Percentiles rank a stretch among this genome's conserved stretches.
These are phyloP conservation scores for Chalaropsis thielavioides DNA, from an alignment of 2,329 filamentous ascomycete genomes.

Conservation along the genomic window DNA sequence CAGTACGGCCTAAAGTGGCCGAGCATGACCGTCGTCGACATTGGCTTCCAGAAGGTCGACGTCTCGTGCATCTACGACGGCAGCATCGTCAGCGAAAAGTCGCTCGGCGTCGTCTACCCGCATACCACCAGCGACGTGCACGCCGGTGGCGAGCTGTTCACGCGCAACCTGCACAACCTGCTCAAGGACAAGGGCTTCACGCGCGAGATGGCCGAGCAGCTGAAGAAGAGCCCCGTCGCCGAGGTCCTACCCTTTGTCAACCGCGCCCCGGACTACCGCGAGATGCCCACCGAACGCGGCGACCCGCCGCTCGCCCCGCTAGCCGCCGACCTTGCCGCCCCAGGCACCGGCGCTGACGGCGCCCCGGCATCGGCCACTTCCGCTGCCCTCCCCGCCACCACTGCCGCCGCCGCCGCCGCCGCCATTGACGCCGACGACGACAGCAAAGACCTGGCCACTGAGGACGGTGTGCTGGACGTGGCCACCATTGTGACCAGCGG, in stretches of 20 bases:
- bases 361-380: conserved; percentile 23
- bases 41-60: conserved; percentile 85
- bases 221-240: conserved; percentile 52
- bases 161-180: conserved; percentile 53
- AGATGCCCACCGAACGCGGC: conserved; percentile 31
- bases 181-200: conserved; percentile 46
- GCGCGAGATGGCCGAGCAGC: conserved; percentile 53
- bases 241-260: conserved; percentile 47
- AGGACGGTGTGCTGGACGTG: conserved; percentile 68
- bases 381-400: conserved; percentile 21
- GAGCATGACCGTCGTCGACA: conserved; percentile 75
- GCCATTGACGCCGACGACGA: conserved; percentile 27
- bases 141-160: conserved; percentile 82
- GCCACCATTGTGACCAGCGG: conserved; percentile 73
- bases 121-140: conserved; percentile 25
- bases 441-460: conserved; percentile 31
- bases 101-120: conserved; percentile 42
- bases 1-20: conserved; percentile 66
- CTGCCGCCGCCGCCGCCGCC: conserved; percentile 22
- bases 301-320: conserved; percentile 20
- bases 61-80: conserved; percentile 82
- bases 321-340: conserved; percentile 12
- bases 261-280: conserved; percentile 32
- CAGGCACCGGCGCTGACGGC: conserved; percentile 23
- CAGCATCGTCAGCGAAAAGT: conserved; percentile 52